These are phyloP conservation scores for Cordyceps javanica DNA, from an alignment of 2,329 filamentous ascomycete species.

Conservation along the genomic window DNA sequence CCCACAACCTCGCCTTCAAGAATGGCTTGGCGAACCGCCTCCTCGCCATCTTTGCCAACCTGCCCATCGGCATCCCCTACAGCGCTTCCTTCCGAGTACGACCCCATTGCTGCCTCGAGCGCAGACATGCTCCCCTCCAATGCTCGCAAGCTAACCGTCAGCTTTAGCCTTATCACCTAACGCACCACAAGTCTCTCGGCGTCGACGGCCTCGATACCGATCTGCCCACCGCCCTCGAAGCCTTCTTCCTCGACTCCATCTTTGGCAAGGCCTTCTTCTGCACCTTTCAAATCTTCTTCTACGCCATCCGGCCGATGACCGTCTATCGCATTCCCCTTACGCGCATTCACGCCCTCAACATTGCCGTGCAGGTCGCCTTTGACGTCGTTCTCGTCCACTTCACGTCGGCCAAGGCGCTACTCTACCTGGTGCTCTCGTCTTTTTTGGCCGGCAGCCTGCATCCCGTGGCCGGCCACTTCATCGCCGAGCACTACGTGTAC, in stretches of 20 bases:
- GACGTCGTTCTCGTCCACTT: conserved; percentile 62
- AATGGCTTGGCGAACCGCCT: conserved; percentile 74
- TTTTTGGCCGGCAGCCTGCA: conserved; percentile 93
- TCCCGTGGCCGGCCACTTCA: conserved; percentile 94
- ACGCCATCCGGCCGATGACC: conserved; percentile 91
- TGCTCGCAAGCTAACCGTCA: conserved; percentile 17
- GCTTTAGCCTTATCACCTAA: conserved; percentile 82
- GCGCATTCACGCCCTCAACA: conserved; percentile 75
- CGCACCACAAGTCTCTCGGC: conserved; percentile 96
- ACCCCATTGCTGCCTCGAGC: conserved; percentile 13
- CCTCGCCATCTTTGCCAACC: conserved; percentile 87
- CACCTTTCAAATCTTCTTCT: conserved; percentile 99
- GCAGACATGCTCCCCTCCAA: background rate
- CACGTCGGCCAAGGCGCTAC: conserved; percentile 58
- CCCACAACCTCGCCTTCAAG: conserved; percentile 91
- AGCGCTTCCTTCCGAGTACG: conserved; percentile 86
- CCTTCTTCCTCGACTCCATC: conserved; percentile 87
- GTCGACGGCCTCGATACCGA: conserved; percentile 96
- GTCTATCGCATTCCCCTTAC: conserved; percentile 88
- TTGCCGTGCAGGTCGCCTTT: conserved; percentile 69
- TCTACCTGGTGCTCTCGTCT: conserved; percentile 81
- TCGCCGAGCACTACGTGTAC: conserved; percentile 93
- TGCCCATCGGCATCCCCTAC: conserved; percentile 93
- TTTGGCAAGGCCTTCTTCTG: conserved; percentile 97
- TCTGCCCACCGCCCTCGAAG: conserved; percentile 86